Evolutionary conservation across 1,139 yeast genomes (phyloP), one percentile per base, ranked within the genome.

Genomic region (Candida smagusa): DNA sequence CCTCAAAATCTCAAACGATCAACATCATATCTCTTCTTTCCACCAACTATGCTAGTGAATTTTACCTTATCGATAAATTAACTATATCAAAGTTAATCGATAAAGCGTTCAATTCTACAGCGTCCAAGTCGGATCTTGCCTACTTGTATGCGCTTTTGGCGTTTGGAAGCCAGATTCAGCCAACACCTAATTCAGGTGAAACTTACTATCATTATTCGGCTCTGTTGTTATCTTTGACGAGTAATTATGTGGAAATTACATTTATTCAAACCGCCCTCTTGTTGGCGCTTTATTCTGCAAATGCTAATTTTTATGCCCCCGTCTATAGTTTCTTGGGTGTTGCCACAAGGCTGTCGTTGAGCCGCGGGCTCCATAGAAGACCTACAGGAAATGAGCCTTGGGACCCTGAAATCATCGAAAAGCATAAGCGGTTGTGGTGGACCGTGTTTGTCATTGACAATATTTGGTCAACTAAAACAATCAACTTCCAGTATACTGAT

Each of bases 401-500:
- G 12, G 31, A 33, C 30, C 31, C 27, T 4, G 30, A n/a, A 16
- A 12, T 9, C 11, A 32, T 28, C 12, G 78, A 75, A 38, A 68
- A 66, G 40, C 52, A 68, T 9, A 71, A 74, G 47, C 58, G 78
- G 29, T 50, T 74, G 8, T 76, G 80, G 79, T 76, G 81, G 81
- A 65, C 79, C 4, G 65, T 72, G 4, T 74, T 70, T 48, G 65
- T 73, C 6, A 63, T 73, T 44, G 79, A 74, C 48, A 66, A 72
- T 11, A 61, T 70, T 9, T 75, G 79, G 72, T 68, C 77, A 3
- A 66, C 79, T 2, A 69, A 74, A 39, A 61, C 74, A 47, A 67
- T 72, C 21, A 77, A 72, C 48, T 66, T 74, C 33, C 72, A 70
- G 41, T 69, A 65, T 44, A 63, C 74, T 12, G 77, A 74, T 47